Percentiles rank a stretch among this genome's conserved stretches.
phyloP scores from a whole-genome alignment of 2,329 filamentous ascomycete species.

The Fusarium nisikadoi region DNA sequence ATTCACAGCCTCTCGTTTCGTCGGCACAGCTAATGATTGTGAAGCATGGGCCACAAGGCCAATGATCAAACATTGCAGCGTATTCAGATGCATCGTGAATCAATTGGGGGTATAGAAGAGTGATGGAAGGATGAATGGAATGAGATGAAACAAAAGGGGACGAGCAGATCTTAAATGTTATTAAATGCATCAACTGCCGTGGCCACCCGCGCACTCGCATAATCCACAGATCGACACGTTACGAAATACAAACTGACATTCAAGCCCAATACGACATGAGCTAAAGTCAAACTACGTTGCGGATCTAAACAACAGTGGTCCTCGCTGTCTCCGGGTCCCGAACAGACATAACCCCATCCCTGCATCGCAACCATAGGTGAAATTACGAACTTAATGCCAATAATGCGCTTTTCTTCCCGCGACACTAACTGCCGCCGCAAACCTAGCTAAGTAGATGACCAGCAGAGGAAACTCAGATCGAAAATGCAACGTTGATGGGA shows the following conservation, averaged over 20 bases:
- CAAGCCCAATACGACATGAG: conserved; percentile 5
- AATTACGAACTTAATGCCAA: not conserved
- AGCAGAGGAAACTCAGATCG: not conserved
- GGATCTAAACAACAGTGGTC: not conserved
- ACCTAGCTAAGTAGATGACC: too few relatives aligned
- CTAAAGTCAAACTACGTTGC: conserved; percentile 6
- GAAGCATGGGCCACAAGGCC: not conserved
- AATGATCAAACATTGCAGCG: not conserved
- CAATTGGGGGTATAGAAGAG: fast-evolving
- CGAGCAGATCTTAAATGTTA: not conserved
- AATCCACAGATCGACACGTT: conserved; percentile 20
- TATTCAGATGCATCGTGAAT: not conserved
- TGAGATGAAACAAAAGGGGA: not conserved
- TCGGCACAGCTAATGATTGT: conserved; percentile 20
- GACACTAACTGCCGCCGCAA: not conserved
- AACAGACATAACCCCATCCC: not conserved
- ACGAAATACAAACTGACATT: conserved; percentile 9
- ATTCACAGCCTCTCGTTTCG: conserved; percentile 41
- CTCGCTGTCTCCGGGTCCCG: not conserved
- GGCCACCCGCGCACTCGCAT: not conserved
- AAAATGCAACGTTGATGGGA: conserved; percentile 15
- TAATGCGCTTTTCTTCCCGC: not conserved
- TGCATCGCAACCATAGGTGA: not conserved
- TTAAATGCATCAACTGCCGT: not conserved
- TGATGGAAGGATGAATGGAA: not conserved